A percentile compares a stretch with the other conserved stretches of the same genome.
These are phyloP conservation scores for Paecilomyces niveus DNA, from an alignment of 2,329 filamentous ascomycete species.

Conservation along the genomic window DNA sequence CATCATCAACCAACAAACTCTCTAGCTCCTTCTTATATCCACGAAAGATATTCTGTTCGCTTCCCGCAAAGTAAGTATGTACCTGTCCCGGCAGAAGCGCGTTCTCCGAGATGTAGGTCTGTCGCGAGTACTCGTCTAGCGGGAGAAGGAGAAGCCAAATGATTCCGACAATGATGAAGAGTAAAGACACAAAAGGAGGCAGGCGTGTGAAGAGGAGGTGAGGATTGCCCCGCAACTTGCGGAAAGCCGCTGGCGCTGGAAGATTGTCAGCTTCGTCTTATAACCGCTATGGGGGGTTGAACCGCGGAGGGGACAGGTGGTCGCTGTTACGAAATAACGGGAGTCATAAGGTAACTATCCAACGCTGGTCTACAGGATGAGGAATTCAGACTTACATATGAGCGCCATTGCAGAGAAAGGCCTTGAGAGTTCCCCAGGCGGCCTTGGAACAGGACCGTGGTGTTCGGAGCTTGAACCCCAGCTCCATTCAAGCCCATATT, in stretches of 20 bases:
- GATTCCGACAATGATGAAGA: constrained; percentile 79
- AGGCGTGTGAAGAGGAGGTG: constrained; percentile 65
- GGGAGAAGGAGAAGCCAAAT: constrained; percentile 86
- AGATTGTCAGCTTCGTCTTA: constrained; percentile 11
- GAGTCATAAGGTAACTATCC: neutral
- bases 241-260: constrained; percentile 28
- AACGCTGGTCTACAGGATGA: neutral
- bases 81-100: constrained; percentile 92
- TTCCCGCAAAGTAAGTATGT: constrained; percentile 94
- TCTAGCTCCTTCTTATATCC: constrained; percentile 83
- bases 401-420: constrained; percentile 28
- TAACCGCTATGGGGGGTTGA: constrained; percentile 10
- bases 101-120: constrained; percentile 96
- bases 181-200: constrained; percentile 77
- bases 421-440: constrained; percentile 20
- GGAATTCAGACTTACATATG: constrained; percentile 27
- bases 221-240: constrained; percentile 66
- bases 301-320: constrained; percentile 2
- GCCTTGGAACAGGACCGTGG: constrained; percentile 3
- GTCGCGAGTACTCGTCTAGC: constrained; percentile 80
- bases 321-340: neutral
- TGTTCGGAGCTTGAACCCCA: constrained; percentile 2
- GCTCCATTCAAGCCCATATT: neutral
- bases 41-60: constrained; percentile 88
- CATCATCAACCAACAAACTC: constrained; percentile 25